Evolutionary conservation across 352 stramenopile genomes (phyloP).

Genomic region (Globisporangium alternatum): DNA sequence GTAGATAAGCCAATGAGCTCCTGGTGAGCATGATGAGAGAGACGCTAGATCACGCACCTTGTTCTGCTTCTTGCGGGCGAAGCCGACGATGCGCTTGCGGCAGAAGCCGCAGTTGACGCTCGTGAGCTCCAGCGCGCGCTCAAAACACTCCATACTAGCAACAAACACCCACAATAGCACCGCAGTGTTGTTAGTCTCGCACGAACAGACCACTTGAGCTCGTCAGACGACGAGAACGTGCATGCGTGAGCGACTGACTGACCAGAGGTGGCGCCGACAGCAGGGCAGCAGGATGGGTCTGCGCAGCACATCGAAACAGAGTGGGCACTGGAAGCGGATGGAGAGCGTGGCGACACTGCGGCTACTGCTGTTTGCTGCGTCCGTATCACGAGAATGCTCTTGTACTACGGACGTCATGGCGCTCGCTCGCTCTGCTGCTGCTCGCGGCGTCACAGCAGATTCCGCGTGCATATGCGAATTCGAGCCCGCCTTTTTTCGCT

Average conservation of each 20-base stretch:
- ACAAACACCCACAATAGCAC: background rate
- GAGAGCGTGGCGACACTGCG: constrained; percentile 33
- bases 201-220: background rate
- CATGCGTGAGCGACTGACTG: background rate
- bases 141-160: constrained; percentile 53
- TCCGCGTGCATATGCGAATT: no score
- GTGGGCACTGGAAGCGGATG: constrained; percentile 70
- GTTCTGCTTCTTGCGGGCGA: constrained; percentile 71
- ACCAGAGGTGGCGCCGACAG: constrained; percentile 73
- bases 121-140: constrained; percentile 68
- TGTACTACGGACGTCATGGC: background rate
- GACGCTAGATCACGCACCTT: constrained; percentile 22
- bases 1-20: constrained; percentile 1
- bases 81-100: constrained; percentile 67
- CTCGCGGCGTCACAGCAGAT: no score
- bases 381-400: background rate
- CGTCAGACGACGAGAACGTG: background rate
- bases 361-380: background rate
- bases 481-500: no score
- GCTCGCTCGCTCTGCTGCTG: no score
- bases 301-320: constrained; percentile 74
- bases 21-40: background rate
- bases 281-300: constrained; percentile 67
- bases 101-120: constrained; percentile 82
- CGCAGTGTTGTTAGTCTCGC: background rate